phyloP scores from a whole-genome alignment of 2,329 filamentous ascomycete species.

The Setomelanomma holmii region DNA sequence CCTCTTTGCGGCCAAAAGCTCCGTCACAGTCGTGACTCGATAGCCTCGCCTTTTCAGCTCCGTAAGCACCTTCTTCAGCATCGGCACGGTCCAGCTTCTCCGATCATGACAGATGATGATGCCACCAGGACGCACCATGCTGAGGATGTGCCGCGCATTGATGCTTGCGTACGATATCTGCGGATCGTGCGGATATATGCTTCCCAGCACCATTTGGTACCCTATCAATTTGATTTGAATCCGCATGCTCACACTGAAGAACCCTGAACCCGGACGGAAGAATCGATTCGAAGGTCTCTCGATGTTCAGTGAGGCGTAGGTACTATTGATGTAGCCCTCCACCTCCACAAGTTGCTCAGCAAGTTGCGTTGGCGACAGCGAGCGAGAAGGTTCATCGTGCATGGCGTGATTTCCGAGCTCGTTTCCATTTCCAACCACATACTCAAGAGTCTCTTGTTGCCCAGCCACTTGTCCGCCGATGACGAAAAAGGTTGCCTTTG shows the following conservation, averaged over 20 bases:
- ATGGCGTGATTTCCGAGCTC: conserved; percentile 86
- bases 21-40: conserved; percentile 68
- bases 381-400: conserved; percentile 78
- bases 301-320: conserved; percentile 57
- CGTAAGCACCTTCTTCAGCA: conserved; percentile 76
- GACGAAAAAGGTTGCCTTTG: conserved; percentile 84
- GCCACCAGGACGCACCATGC: conserved; percentile 77
- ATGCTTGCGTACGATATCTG: conserved; percentile 73
- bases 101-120: conserved; percentile 89
- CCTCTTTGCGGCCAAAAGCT: conserved; percentile 19
- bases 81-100: conserved; percentile 80
- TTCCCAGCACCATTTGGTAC: conserved; percentile 78
- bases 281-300: conserved; percentile 63
- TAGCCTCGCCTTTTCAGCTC: conserved; percentile 75
- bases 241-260: conserved; percentile 78
- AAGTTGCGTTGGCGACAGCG: conserved; percentile 66
- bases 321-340: conserved; percentile 64
- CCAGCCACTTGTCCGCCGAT: conserved; percentile 78
- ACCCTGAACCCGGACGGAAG: conserved; percentile 84
- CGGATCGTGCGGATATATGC: conserved; percentile 90
- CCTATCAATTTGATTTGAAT: conserved; percentile 64
- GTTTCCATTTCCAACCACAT: conserved; percentile 61
- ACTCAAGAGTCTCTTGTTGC: conserved; percentile 56
- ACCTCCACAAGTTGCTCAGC: conserved; percentile 69
- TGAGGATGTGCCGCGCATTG: conserved; percentile 81